phyloP scores from a whole-genome alignment of 768 basidiomycete genomes.

The Cyathus striatus region DNA sequence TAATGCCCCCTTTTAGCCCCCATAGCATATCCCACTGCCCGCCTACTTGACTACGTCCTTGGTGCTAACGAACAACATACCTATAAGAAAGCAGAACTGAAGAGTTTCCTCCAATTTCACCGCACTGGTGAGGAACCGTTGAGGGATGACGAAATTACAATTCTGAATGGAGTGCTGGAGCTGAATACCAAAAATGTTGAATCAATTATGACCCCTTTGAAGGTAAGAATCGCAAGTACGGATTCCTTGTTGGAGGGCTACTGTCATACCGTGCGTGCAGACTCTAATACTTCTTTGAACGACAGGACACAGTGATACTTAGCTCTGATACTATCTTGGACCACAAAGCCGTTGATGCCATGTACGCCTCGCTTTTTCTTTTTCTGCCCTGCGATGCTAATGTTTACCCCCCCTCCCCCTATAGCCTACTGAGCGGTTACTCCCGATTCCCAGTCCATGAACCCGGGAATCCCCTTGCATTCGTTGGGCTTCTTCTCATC shows the following conservation, averaged over 20 bases:
- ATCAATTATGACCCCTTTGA: slow-evolving; percentile 79
- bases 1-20: slow-evolving; percentile 42
- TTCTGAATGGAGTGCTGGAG: slow-evolving; percentile 76
- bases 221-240: slow-evolving; percentile 29
- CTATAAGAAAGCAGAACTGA: slow-evolving; percentile 80
- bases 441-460: slow-evolving; percentile 90
- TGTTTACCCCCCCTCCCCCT: no score
- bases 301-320: slow-evolving; percentile 78
- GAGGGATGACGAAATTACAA: slow-evolving; percentile 77
- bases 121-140: slow-evolving; percentile 73
- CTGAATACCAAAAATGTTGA: slow-evolving; percentile 73
- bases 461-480: slow-evolving; percentile 60
- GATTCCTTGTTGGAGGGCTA: no score
- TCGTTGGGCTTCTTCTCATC: slow-evolving; percentile 77
- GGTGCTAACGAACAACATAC: slow-evolving; percentile 69
- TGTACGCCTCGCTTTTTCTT: slow-evolving; percentile 37
- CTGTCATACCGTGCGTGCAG: no score
- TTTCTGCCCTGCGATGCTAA: no score
- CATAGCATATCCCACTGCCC: slow-evolving; percentile 77
- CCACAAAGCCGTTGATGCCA: slow-evolving; percentile 68
- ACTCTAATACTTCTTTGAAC: not conserved
- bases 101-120: slow-evolving; percentile 77
- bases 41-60: slow-evolving; percentile 76
- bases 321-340: slow-evolving; percentile 76
- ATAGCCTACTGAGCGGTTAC: slow-evolving; percentile 74